phyloP scores from a whole-genome alignment of 257 asterid species.

The Verbascum thapsus region DNA sequence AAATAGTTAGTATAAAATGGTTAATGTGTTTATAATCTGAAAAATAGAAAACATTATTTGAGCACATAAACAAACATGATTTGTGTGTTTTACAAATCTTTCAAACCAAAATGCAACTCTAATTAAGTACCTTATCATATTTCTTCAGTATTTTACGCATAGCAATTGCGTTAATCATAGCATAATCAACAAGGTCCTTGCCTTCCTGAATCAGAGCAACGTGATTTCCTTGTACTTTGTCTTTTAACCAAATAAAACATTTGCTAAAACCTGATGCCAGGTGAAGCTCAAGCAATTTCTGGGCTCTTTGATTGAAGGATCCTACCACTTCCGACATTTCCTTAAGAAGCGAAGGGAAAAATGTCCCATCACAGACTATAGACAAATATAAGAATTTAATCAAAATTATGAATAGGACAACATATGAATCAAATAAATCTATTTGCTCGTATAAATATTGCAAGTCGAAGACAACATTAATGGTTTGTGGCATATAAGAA shows the following conservation, averaged over 20 bases:
- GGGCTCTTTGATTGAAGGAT: slow-evolving; percentile 74
- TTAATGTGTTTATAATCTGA: no score
- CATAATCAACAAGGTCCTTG: slow-evolving; percentile 73
- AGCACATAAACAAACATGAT: no score
- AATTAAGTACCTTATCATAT: slow-evolving; percentile 66
- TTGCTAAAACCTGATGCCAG: slow-evolving; percentile 72
- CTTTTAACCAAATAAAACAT: slow-evolving; percentile 66
- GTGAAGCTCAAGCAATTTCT: slow-evolving; percentile 69
- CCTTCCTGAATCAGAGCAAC: slow-evolving; percentile 71
- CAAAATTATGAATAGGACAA: slow-evolving; percentile 1
- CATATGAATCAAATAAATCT: background rate
- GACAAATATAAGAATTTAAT: slow-evolving; percentile 12
- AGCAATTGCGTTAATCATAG: slow-evolving; percentile 80
- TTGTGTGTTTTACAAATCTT: no score
- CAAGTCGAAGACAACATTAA: background rate
- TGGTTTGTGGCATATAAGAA: background rate
- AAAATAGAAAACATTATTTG: no score
- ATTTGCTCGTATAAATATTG: background rate
- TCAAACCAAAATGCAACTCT: no score
- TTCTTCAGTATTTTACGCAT: slow-evolving; percentile 95
- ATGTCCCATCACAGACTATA: slow-evolving; percentile 92
- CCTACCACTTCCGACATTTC: slow-evolving; percentile 94
- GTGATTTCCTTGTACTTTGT: slow-evolving; percentile 57
- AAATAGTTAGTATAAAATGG: no score
- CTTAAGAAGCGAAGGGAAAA: slow-evolving; percentile 78